Evolutionary conservation across 805 yeast genomes (phyloP).

Genomic region (Scheffersomyces amazonensis): DNA sequence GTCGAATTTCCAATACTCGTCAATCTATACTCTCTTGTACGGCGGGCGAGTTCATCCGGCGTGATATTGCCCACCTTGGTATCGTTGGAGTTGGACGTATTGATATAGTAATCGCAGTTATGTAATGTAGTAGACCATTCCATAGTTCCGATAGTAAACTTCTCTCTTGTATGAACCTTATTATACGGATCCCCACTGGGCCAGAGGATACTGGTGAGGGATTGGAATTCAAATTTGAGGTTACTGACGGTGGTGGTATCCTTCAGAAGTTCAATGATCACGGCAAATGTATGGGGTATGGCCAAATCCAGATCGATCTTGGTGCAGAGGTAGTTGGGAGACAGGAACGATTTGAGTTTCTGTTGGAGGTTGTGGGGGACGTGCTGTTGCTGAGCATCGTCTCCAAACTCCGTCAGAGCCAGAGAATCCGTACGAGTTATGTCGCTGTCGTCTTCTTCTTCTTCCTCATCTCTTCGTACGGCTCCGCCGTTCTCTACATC

Average conservation of each 20-base stretch:
- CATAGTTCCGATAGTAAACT: slow-evolving; percentile 45
- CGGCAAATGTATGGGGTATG: slow-evolving; percentile 53
- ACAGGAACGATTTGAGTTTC: slow-evolving; percentile 21
- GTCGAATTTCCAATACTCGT: slow-evolving; percentile 11
- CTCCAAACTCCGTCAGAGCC: background rate
- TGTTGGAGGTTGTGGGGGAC: slow-evolving; percentile 11
- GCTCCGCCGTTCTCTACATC: slow-evolving; percentile 41
- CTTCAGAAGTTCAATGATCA: slow-evolving; percentile 43
- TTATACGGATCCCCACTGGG: slow-evolving; percentile 51
- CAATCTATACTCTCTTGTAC: slow-evolving; percentile 32
- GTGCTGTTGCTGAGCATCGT: background rate
- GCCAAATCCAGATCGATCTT: slow-evolving; percentile 37
- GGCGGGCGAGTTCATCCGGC: slow-evolving; percentile 42
- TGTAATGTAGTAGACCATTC: slow-evolving; percentile 43
- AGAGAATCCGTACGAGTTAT: background rate
- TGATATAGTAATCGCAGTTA: slow-evolving; percentile 45
- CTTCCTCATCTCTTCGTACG: slow-evolving; percentile 10
- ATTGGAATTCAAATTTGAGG: slow-evolving; percentile 40
- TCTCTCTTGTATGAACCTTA: slow-evolving; percentile 42
- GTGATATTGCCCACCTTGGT: slow-evolving; percentile 38
- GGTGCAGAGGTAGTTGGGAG: slow-evolving; percentile 36
- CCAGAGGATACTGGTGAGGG: slow-evolving; percentile 49
- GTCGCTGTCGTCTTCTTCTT: slow-evolving; percentile 2
- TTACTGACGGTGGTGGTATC: slow-evolving; percentile 32
- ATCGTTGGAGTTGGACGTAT: slow-evolving; percentile 40